phyloP scores from a whole-genome alignment of 2,329 filamentous ascomycete species.

The Colletotrichum scovillei region DNA sequence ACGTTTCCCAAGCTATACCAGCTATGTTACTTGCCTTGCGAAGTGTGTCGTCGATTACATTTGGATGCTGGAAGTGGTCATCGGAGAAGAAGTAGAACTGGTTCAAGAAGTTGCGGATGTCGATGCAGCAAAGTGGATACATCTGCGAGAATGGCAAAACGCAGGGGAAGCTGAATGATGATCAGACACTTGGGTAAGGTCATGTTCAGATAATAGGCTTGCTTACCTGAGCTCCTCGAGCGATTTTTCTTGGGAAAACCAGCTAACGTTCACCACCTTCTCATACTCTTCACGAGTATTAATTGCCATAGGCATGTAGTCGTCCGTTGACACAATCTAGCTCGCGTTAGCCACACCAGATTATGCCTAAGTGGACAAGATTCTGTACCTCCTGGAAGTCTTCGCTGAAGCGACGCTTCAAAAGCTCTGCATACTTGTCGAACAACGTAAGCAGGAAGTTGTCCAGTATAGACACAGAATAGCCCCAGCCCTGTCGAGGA shows the following conservation, averaged over 20 bases:
- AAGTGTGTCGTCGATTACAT: conserved; percentile 90
- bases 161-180: conserved; percentile 79
- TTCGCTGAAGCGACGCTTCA: conserved; percentile 92
- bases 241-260: conserved; percentile 89
- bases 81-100: conserved; percentile 99
- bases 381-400: conserved; percentile 86
- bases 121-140: conserved; percentile 98
- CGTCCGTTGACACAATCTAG: conserved; percentile 85
- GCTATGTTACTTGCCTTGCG: conserved; percentile 66
- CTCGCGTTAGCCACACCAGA: conserved; percentile 30
- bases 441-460: conserved; percentile 89
- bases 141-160: conserved; percentile 99
- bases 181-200: conserved; percentile 14
- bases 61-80: conserved; percentile 92
- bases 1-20: neutral
- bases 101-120: conserved; percentile 96
- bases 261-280: conserved; percentile 95
- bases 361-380: neutral
- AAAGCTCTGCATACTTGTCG: conserved; percentile 90
- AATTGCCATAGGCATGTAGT: conserved; percentile 99
- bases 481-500: conserved; percentile 80
- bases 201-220: neutral
- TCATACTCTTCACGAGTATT: conserved; percentile 91
- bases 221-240: conserved; percentile 78
- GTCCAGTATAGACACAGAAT: conserved; percentile 84